Evolutionary conservation across 2,329 filamentous ascomycete genomes (phyloP).

Genomic region (Aurifilum marmelostoma): DNA sequence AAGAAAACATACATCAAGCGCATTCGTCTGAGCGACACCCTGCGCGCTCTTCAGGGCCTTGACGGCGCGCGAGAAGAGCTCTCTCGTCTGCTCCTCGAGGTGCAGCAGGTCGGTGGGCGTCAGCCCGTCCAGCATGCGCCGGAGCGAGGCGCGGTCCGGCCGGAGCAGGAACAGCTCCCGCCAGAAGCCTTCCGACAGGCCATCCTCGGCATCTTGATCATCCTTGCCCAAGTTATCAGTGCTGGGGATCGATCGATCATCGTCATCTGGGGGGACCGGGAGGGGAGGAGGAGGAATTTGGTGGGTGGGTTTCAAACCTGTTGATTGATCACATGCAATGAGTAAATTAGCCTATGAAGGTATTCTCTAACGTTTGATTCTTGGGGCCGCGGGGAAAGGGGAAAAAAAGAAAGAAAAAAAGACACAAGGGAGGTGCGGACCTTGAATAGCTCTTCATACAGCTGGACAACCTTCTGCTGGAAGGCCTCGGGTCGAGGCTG

Average conservation of each 20-base stretch:
- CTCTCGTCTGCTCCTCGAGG: constrained; percentile 75
- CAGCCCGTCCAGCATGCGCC: constrained; percentile 69
- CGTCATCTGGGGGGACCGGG: neutral
- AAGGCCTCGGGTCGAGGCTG: constrained; percentile 89
- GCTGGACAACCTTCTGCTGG: constrained; percentile 88
- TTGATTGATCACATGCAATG: constrained; percentile 24
- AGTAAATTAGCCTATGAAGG: constrained; percentile 8
- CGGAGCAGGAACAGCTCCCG: constrained; percentile 89
- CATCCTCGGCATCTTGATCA: constrained; percentile 60
- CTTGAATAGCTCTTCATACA: constrained; percentile 86
- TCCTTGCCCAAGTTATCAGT: constrained; percentile 23
- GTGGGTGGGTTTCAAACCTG: constrained; percentile 20
- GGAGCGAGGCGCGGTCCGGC: constrained; percentile 73
- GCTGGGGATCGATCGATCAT: constrained; percentile 15
- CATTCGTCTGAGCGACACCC: constrained; percentile 71
- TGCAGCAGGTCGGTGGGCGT: constrained; percentile 75
- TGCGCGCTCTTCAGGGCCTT: constrained; percentile 63
- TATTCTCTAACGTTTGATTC: constrained; percentile 22
- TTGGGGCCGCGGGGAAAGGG: too few relatives aligned
- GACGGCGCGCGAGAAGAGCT: constrained; percentile 77
- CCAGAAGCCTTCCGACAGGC: constrained; percentile 90
- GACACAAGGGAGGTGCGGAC: constrained; percentile 43
- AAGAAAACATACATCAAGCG: constrained; percentile 80
- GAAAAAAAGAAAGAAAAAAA: neutral
- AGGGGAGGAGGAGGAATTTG: constrained; percentile 7